phyloP scores from a whole-genome alignment of 192 early-diverging fungal genomes.

The Dimargaris cristalligena region DNA sequence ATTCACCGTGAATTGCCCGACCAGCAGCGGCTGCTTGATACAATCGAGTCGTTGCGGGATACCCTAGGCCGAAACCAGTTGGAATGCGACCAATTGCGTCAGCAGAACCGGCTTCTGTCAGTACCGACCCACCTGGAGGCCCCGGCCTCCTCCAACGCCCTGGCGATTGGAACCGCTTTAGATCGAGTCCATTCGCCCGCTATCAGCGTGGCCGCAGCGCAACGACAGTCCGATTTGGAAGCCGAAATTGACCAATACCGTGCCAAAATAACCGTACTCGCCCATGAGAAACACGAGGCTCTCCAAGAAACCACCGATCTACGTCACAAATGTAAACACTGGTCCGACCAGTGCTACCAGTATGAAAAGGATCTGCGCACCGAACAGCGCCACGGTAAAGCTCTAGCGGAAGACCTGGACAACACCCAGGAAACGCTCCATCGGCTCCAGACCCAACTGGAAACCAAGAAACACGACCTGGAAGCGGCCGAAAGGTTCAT shows the following conservation, averaged over 20 bases:
- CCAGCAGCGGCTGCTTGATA: too few species aligned
- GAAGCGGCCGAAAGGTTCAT: not conserved
- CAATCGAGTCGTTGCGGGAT: too few species aligned
- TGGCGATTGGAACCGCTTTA: not conserved
- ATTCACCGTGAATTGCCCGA: too few species aligned
- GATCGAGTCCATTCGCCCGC: not conserved
- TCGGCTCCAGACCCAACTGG: not conserved
- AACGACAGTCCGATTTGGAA: not conserved
- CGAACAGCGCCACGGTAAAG: not conserved
- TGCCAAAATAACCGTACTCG: not conserved
- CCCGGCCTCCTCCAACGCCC: too few species aligned
- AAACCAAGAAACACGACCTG: not conserved
- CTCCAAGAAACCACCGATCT: not conserved
- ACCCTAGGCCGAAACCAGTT: too few species aligned
- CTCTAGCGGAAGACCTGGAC: slow-evolving; percentile 5
- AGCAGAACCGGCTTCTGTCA: too few species aligned
- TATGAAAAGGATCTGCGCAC: not conserved
- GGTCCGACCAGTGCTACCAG: slow-evolving; percentile 4
- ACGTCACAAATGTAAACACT: slow-evolving; percentile 8
- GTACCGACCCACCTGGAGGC: too few species aligned
- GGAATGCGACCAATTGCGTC: not conserved
- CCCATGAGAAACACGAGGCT: not conserved
- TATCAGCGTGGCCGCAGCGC: not conserved
- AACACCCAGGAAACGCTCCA: not conserved
- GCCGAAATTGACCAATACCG: not conserved